Percentiles rank a stretch among this genome's conserved stretches.
phyloP scores from a whole-genome alignment of 352 stramenopile species.

The Thalassiosira pacifica region DNA sequence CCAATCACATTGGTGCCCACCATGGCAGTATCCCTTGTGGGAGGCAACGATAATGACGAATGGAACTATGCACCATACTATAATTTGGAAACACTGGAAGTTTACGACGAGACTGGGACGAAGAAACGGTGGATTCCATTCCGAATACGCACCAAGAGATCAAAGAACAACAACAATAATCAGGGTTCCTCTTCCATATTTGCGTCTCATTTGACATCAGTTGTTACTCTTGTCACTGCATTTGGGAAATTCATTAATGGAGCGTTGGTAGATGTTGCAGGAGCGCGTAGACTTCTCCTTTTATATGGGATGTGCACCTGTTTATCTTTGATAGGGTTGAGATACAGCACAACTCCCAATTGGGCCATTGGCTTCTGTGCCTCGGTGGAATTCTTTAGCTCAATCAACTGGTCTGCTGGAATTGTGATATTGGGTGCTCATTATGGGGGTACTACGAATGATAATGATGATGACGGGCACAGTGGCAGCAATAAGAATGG shows the following conservation, averaged over 20 bases:
- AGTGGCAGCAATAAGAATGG: constrained; percentile 27
- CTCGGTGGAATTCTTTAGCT: constrained; percentile 80
- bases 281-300: constrained; percentile 71
- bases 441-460: constrained; percentile 38
- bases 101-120: constrained; percentile 55
- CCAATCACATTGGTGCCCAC: constrained; percentile 76
- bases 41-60: constrained; percentile 34
- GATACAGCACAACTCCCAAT: constrained; percentile 53
- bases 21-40: constrained; percentile 69
- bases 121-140: constrained; percentile 60
- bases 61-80: constrained; percentile 53
- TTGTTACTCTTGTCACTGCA: constrained; percentile 73
- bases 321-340: constrained; percentile 69
- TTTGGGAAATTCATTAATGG: constrained; percentile 85
- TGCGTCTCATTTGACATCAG: constrained; percentile 68
- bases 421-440: constrained; percentile 68
- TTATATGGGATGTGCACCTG: constrained; percentile 66
- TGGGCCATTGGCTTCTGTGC: constrained; percentile 72
- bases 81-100: constrained; percentile 50
- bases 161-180: constrained; percentile 24
- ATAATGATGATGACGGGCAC: too few relatives aligned
- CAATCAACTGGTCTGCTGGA: constrained; percentile 77
- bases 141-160: constrained; percentile 47
- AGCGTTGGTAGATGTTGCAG: constrained; percentile 75
- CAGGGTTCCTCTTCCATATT: constrained; percentile 63